Percentiles rank a stretch among this genome's conserved stretches.
Evolutionary conservation across 139 green algal genomes (phyloP).

Genomic region (Monoraphidium neglectum): DNA sequence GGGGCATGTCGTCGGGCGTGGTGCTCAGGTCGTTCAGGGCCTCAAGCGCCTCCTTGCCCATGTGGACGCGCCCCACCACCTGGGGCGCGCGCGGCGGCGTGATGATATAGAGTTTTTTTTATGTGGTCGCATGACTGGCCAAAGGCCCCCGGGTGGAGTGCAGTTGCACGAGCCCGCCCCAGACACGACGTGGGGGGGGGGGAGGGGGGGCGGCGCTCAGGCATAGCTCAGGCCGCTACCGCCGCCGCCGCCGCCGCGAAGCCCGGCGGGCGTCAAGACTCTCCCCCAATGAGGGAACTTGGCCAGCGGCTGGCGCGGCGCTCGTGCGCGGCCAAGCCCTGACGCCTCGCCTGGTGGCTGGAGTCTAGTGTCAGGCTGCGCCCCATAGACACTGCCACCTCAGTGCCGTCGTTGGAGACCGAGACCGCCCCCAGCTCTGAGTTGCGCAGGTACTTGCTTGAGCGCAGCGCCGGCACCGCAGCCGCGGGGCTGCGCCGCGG

Average conservation of each 20-base stretch:
- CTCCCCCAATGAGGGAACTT: too few relatives aligned
- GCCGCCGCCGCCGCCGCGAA: too few relatives aligned
- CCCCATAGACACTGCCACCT: constrained; percentile 58
- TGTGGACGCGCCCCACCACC: constrained; percentile 62
- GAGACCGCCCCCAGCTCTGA: constrained; percentile 49
- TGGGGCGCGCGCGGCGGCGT: constrained; percentile 14
- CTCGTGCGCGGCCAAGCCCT: too few relatives aligned
- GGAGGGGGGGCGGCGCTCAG: too few relatives aligned
- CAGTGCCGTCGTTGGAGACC: constrained; percentile 49
- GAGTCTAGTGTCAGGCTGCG: constrained; percentile 53
- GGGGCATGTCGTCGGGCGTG: constrained; percentile 49
- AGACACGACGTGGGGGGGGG: too few relatives aligned
- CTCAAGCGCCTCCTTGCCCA: constrained; percentile 50
- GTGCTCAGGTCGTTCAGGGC: constrained; percentile 40
- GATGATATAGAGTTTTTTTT: too few relatives aligned
- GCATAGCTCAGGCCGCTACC: too few relatives aligned
- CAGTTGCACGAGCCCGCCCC: too few relatives aligned
- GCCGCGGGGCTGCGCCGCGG: constrained; percentile 10
- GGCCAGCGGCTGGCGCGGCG: too few relatives aligned
- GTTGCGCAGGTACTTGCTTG: constrained; percentile 42
- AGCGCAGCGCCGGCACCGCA: constrained; percentile 24
- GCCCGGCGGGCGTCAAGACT: too few relatives aligned
- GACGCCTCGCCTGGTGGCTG: constrained; percentile 55
- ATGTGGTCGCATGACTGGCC: not conserved
- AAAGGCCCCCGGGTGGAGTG: too few relatives aligned